A percentile compares a stretch with the other conserved stretches of the same genome.
Evolutionary conservation across 164 flowering plant genomes (phyloP).

Genomic region (Protea cynaroides): DNA sequence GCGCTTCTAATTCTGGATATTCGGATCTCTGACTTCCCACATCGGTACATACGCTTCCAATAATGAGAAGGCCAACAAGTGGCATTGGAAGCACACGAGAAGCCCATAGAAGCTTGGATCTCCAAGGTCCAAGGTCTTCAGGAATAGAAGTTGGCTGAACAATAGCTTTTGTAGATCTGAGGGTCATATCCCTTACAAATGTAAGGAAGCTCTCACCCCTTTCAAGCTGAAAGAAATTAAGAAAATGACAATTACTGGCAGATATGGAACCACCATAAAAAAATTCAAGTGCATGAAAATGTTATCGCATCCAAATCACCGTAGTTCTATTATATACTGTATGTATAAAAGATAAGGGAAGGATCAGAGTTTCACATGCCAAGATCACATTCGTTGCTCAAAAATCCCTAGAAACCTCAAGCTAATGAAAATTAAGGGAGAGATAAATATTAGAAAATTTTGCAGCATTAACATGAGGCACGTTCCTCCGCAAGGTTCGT

Average conservation of each 20-base stretch:
- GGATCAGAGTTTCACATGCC: not conserved
- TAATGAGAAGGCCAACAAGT: constrained; percentile 85
- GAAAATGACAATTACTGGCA: not conserved
- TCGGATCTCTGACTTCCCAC: constrained; percentile 44
- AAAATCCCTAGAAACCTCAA: too few species aligned
- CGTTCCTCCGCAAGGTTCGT: too few species aligned
- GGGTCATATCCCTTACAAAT: constrained; percentile 90
- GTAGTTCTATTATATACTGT: too few species aligned
- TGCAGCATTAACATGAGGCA: too few species aligned
- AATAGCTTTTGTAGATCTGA: constrained; percentile 77
- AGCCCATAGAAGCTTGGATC: constrained; percentile 91
- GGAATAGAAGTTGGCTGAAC: constrained; percentile 47
- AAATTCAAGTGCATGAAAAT: too few species aligned
- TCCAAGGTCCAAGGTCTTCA: constrained; percentile 82
- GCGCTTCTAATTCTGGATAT: constrained; percentile 77
- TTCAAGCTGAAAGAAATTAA: constrained; percentile 47
- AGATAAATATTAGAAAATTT: too few species aligned
- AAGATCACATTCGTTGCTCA: too few species aligned
- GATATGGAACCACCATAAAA: not conserved
- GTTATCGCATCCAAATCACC: not conserved
- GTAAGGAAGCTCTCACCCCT: constrained; percentile 87
- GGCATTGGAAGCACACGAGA: constrained; percentile 96
- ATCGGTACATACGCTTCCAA: constrained; percentile 69
- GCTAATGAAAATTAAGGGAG: too few species aligned
- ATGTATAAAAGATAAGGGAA: not conserved